phyloP scores from a whole-genome alignment of 495 filamentous ascomycete species.

The Hypoxylon rickii region DNA sequence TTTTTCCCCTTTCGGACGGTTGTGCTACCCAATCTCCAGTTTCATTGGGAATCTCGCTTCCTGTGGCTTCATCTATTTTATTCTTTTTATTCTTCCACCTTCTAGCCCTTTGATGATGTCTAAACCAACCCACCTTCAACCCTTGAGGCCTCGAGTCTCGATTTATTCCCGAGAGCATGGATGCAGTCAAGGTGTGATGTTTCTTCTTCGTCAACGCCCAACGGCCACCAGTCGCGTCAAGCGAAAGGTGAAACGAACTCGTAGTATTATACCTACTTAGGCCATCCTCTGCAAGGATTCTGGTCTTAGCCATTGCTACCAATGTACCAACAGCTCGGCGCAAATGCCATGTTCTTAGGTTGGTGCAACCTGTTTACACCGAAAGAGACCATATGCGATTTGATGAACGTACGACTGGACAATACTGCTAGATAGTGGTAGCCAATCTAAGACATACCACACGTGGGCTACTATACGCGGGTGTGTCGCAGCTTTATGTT shows the following conservation, averaged over 20 bases:
- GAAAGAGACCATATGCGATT: no score
- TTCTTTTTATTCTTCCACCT: not conserved
- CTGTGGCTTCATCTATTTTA: not conserved
- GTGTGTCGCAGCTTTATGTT: not conserved
- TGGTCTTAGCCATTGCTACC: not conserved
- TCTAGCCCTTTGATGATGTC: not conserved
- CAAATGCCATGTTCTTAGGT: no score
- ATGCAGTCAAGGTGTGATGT: not conserved
- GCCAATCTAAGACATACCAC: not conserved
- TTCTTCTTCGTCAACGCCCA: not conserved
- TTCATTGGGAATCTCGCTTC: slow-evolving; percentile 8
- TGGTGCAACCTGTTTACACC: no score
- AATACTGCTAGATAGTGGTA: no score
- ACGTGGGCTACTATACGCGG: not conserved
- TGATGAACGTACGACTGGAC: not conserved
- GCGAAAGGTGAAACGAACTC: slow-evolving; percentile 15
- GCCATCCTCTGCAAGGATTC: not conserved
- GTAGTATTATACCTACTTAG: not conserved
- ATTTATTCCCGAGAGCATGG: not conserved
- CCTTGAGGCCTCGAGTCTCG: not conserved
- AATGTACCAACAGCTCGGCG: not conserved
- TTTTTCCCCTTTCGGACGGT: not conserved
- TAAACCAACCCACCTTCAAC: not conserved
- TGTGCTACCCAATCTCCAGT: not conserved
- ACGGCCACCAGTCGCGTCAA: not conserved